phyloP scores from a whole-genome alignment of 108 stramenopile genomes.

The Schizochytrium sp. region DNA sequence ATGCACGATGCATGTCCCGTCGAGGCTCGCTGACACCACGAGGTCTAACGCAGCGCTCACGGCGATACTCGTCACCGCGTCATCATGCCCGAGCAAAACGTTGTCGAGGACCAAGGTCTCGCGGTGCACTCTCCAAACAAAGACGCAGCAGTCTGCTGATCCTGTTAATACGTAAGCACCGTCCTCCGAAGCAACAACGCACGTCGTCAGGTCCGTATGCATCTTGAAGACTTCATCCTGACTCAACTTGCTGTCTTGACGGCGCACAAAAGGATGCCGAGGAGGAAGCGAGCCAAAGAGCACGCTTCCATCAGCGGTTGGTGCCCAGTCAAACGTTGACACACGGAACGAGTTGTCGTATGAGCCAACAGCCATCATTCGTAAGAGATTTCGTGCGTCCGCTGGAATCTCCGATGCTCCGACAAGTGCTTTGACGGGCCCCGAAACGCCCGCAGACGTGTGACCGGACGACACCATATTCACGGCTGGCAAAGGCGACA shows the following conservation, averaged over 20 bases:
- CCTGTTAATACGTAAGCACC: not conserved
- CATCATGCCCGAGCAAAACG: not conserved
- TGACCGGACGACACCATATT: too few relatives aligned
- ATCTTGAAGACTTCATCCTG: not conserved
- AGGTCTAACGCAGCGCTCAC: not conserved
- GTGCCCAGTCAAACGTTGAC: not conserved
- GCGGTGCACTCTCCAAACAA: conserved; percentile 5
- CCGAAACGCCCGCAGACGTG: too few relatives aligned
- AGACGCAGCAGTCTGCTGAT: conserved; percentile 3
- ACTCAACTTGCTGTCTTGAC: not conserved
- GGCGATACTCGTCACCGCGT: not conserved
- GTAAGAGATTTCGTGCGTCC: not conserved
- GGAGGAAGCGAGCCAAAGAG: not conserved
- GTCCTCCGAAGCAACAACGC: not conserved
- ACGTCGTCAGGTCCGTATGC: not conserved
- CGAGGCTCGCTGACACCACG: not conserved
- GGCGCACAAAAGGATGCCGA: not conserved
- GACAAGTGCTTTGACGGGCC: too few relatives aligned
- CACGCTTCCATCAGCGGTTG: not conserved
- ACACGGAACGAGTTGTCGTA: not conserved
- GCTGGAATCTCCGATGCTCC: too few relatives aligned
- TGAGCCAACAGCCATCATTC: not conserved
- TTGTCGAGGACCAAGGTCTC: not conserved
- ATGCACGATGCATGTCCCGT: conserved; percentile 5
- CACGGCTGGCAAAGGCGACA: too few relatives aligned